A percentile compares a stretch with the other conserved stretches of the same genome.
phyloP scores from a whole-genome alignment of 1,284 basidiomycete species.

The Austropuccinia psidii region DNA sequence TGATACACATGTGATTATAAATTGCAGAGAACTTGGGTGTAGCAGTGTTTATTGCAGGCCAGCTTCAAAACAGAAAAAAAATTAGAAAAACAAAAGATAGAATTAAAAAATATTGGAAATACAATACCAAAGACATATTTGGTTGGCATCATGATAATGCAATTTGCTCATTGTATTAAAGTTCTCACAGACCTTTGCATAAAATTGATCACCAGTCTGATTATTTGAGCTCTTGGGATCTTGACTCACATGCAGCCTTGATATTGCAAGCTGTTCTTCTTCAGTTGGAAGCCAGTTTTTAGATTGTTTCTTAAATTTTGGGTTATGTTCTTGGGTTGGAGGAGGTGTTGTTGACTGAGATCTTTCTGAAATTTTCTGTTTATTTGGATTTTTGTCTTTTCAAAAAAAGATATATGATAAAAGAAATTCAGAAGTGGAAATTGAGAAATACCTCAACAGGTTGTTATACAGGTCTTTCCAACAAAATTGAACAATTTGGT shows the following conservation, averaged over 20 bases:
- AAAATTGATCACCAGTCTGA: not conserved
- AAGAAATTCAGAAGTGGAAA: no score
- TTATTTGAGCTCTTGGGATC: not conserved
- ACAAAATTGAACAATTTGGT: no score
- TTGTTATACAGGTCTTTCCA: no score
- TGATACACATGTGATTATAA: not conserved
- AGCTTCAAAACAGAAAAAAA: not conserved
- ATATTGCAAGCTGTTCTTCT: constrained; percentile 8
- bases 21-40: not conserved
- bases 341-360: no score
- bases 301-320: not conserved
- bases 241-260: not conserved
- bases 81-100: no score
- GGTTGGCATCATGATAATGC: not conserved
- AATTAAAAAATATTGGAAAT: no score
- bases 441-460: no score
- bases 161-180: not conserved
- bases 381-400: no score
- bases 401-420: no score
- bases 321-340: no score
- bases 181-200: not conserved
- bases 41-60: not conserved
- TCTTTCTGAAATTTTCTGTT: no score
- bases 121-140: not conserved
- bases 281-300: constrained; percentile 5